Evolutionary conservation across 169 alveolate genomes (phyloP).

Genomic region (Plasmodium malariae): DNA sequence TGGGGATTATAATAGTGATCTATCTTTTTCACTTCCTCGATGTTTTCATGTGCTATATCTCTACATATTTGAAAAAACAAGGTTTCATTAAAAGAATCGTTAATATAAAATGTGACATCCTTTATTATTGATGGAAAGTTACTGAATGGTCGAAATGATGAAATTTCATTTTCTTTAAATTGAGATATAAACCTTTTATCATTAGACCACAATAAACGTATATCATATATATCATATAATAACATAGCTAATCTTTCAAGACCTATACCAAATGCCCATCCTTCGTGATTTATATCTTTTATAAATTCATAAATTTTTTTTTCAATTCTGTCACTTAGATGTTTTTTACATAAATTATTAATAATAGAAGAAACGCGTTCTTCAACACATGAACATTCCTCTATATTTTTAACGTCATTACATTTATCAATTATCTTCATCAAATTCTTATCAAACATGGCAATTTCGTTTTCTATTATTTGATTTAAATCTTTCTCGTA

Average conservation of each 20-base stretch:
- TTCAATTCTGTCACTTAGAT: constrained; percentile 28
- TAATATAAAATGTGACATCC: constrained; percentile 83
- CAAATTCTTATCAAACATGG: constrained; percentile 19
- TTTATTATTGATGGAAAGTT: constrained; percentile 82
- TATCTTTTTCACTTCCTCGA: constrained; percentile 62
- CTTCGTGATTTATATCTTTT: constrained; percentile 80
- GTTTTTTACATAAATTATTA: constrained; percentile 38
- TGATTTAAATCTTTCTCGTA: constrained; percentile 44
- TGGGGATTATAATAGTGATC: constrained; percentile 48
- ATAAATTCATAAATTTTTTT: constrained; percentile 58
- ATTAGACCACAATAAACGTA: constrained; percentile 93
- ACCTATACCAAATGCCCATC: constrained; percentile 97
- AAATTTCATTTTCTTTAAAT: constrained; percentile 79
- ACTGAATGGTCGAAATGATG: constrained; percentile 81
- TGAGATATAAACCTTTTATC: constrained; percentile 91
- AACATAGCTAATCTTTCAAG: constrained; percentile 94
- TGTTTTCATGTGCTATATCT: constrained; percentile 72
- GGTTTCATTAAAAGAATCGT: constrained; percentile 25
- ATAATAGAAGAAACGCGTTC: not conserved
- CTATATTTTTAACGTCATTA: not conserved
- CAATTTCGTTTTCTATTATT: constrained; percentile 69
- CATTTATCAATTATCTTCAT: not conserved
- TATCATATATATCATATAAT: constrained; percentile 91
- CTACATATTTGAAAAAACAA: constrained; percentile 70
- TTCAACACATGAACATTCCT: not conserved